Percentiles rank a stretch among this genome's conserved stretches.
Evolutionary conservation across 2,329 filamentous ascomycete genomes (phyloP).

Genomic region (Pseudocercospora vitis): DNA sequence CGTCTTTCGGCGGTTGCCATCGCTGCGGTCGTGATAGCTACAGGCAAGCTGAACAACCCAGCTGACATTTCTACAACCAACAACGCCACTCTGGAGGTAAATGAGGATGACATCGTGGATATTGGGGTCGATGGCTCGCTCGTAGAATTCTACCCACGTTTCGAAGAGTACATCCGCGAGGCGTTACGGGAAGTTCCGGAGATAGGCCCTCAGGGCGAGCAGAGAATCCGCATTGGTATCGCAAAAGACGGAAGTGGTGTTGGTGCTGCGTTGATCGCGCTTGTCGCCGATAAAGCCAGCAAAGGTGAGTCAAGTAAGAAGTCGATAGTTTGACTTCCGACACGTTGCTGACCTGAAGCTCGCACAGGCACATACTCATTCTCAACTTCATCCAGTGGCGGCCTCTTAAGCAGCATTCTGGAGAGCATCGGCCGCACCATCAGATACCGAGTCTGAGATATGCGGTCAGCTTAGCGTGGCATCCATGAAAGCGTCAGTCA

Average conservation of each 20-base stretch:
- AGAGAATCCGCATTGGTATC: slow-evolving; percentile 88
- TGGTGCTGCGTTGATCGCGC: slow-evolving; percentile 91
- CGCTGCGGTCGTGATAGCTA: slow-evolving; percentile 78
- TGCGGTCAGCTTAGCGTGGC: too few species aligned
- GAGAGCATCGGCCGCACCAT: slow-evolving; percentile 27
- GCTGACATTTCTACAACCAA: slow-evolving; percentile 35
- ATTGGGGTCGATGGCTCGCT: slow-evolving; percentile 92
- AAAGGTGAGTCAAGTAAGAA: slow-evolving; percentile 27
- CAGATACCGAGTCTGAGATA: slow-evolving; percentile 22
- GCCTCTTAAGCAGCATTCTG: slow-evolving; percentile 24
- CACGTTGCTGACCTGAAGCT: not conserved
- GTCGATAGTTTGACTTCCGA: not conserved
- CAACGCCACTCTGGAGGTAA: slow-evolving; percentile 35
- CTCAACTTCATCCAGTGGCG: slow-evolving; percentile 9
- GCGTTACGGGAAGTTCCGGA: slow-evolving; percentile 73
- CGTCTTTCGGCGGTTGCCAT: slow-evolving; percentile 85
- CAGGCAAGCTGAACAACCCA: slow-evolving; percentile 63
- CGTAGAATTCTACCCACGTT: slow-evolving; percentile 93
- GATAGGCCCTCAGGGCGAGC: slow-evolving; percentile 75
- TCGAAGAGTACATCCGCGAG: slow-evolving; percentile 83
- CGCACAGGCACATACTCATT: slow-evolving; percentile 4
- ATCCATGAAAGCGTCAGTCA: not conserved
- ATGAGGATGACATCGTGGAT: slow-evolving; percentile 72
- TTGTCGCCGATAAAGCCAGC: slow-evolving; percentile 69
- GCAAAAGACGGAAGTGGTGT: slow-evolving; percentile 95